Conservation (phyloP, 352 stramenopile species). For the Pythium chondricola region DNA sequence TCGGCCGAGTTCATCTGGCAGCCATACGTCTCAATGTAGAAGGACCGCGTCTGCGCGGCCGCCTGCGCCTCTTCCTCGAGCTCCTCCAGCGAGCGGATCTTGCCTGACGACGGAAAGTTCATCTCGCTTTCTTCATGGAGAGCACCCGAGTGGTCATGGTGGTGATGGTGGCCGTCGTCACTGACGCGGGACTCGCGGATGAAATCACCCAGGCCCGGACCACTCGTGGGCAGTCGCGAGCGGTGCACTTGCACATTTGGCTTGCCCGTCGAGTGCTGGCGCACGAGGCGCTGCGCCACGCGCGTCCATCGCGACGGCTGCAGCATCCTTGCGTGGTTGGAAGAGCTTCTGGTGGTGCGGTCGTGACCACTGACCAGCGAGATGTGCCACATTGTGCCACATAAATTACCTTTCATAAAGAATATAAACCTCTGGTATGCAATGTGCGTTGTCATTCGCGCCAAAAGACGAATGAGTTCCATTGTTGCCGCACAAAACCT, state of each 20-base stretch:
- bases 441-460: constrained; percentile 9
- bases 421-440: constrained; percentile 1
- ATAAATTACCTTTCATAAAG: constrained; percentile 6
- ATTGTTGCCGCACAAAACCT: not conserved
- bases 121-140: constrained; percentile 58
- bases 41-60: constrained; percentile 27
- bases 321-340: constrained; percentile 14
- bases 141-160: constrained; percentile 18
- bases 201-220: constrained; percentile 66
- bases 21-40: constrained; percentile 94
- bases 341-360: constrained; percentile 12
- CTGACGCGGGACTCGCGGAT: constrained; percentile 46
- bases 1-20: constrained; percentile 99
- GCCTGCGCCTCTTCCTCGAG: constrained; percentile 29
- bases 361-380: not conserved
- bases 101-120: constrained; percentile 48
- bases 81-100: constrained; percentile 53
- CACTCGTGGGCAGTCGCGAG: constrained; percentile 34
- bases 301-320: constrained; percentile 9
- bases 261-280: constrained; percentile 28
- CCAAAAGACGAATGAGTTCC: constrained; percentile 12
- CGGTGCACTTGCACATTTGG: constrained; percentile 27
- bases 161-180: constrained; percentile 16
- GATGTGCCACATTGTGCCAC: not conserved
- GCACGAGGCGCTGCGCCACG: constrained; percentile 9